Evolutionary conservation across 2,329 filamentous ascomycete species (phyloP), one percentile per base, ranked within the genome.

Genomic region (Kalmusia sp.): DNA sequence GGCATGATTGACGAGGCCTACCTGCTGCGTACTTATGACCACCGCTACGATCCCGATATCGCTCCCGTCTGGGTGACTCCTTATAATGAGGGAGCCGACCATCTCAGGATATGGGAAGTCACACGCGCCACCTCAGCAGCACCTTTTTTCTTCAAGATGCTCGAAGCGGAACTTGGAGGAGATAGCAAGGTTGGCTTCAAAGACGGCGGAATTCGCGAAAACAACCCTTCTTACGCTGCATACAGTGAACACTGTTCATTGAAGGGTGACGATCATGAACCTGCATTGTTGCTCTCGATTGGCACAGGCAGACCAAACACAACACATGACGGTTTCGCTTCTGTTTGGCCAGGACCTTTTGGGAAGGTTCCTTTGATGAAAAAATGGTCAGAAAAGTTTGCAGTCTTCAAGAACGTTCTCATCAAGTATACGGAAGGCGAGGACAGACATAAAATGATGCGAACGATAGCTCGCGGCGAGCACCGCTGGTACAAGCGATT

Each of bases 381-480:
- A 55, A 78, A 79, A 47, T 73, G 75, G 63, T 72, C 78, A 8
- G 79, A 82, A 51, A 81, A 80, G 62, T 73, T 78, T 27, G 78
- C 79, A 4, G 78, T 82, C 1, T 74, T 81, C 57, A 79, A 78
- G 39, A 80, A 81, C 44, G 62, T 82, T 19, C 62, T 82, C 45
- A 79, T 82, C 69, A 81, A 81, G 53, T 82, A 81, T 63, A 82
- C 79, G 4, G 79, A 81, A 59, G 79, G 79, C 30, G 79, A 82
- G 57, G 73, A 77, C 37, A 71, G 77, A 50, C 79, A 82, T 56
- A 71, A 77, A 33, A 74, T 73, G 48, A 80, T 80, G 77, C 69
- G 77, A 8, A 70, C 74, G 21, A 75, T 78, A 22, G 78, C 79
- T 1, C 72, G 71, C 31, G 79, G 79, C 35, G 77, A 82, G 58